Base-by-base conservation (phyloP, 257 asterid species). In the Solanum okadae region DNA sequence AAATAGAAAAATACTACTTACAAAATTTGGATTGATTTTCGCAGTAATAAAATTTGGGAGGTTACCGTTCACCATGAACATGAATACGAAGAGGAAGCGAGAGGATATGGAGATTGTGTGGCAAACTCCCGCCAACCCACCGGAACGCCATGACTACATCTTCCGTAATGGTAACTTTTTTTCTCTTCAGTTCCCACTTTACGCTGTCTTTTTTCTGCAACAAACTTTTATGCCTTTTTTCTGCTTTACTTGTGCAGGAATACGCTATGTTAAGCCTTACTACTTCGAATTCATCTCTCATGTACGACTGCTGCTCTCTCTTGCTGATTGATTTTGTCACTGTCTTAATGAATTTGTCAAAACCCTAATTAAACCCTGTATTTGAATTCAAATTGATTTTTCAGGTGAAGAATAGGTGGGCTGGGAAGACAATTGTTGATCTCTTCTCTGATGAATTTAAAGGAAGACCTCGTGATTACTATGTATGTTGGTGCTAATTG, bases 121-220 rank as follows among this genome's bases (percentile, higher is more conserved):
- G 99, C 98, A 95, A 91, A 96, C 98, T 87, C 98, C 99, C 27
- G 96, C 96, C 85, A 94, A 94, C 88, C 98, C 98, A 88, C 99
- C 99, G 1, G 96, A 91, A 87, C 95, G 98, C 92, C 95, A 94
- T 22, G 99, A 96, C 86, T 97, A 94, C 92, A 90, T 95, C 89
- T 90, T 93, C 75, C 95, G 91, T 0, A 89, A 94, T 88, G 98
- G 98, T 96, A 92, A 76, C 3, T 16, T 1, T 42, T 40, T 25
- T 61, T 2, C 81, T 46, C 72, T 65, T 65, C 72, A n/a, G 72
- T 65, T 65, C 72, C 16, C 31, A 65, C 33, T 23, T n/a, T n/a
- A 10, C 7, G 72, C 72, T 63, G 81, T 72, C 68, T 52, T 6
- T 37, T 5, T 14, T 82, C 14, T n/a, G 20, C 56, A 46, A 10